These are phyloP conservation scores for Colletotrichum echinochloae DNA, from an alignment of 2,329 filamentous ascomycete species.

Conservation along the genomic window DNA sequence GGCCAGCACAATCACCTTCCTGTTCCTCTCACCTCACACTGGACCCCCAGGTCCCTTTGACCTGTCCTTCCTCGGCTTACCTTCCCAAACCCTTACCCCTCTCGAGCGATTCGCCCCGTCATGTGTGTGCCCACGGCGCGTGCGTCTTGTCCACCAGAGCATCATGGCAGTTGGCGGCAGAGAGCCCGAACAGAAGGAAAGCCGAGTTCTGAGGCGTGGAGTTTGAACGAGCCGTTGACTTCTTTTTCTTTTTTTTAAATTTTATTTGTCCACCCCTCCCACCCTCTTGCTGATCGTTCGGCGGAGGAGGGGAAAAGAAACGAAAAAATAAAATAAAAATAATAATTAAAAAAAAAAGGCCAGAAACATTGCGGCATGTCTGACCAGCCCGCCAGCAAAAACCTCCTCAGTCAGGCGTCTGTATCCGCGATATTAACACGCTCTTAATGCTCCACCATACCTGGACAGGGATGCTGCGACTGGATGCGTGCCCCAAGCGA, in stretches of 20 bases:
- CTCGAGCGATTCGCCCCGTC: constrained; percentile 12
- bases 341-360: constrained; percentile 2
- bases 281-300: neutral
- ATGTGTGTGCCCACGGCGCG: constrained; percentile 20
- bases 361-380: constrained; percentile 33
- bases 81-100: constrained; percentile 15
- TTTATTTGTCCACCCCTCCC: constrained; percentile 8
- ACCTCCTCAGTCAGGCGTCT: constrained; percentile 40
- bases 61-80: constrained; percentile 10
- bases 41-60: constrained; percentile 1
- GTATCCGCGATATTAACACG: constrained; percentile 41
- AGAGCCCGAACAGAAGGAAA: constrained; percentile 26
- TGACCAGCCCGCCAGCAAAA: constrained; percentile 35
- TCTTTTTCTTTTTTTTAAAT: constrained; percentile 24
- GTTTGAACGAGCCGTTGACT: constrained; percentile 36
- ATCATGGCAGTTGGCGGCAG: constrained; percentile 36
- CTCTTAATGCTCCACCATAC: constrained; percentile 38
- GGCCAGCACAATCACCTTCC: constrained; percentile 32
- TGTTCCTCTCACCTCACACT: constrained; percentile 15
- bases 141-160: constrained; percentile 30
- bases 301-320: neutral
- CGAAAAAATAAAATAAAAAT: neutral
- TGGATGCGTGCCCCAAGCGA: constrained; percentile 50
- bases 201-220: constrained; percentile 14
- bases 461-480: constrained; percentile 38